Evolutionary conservation across 1,284 basidiomycete genomes (phyloP).

Genomic region (Coniophora puteana): DNA sequence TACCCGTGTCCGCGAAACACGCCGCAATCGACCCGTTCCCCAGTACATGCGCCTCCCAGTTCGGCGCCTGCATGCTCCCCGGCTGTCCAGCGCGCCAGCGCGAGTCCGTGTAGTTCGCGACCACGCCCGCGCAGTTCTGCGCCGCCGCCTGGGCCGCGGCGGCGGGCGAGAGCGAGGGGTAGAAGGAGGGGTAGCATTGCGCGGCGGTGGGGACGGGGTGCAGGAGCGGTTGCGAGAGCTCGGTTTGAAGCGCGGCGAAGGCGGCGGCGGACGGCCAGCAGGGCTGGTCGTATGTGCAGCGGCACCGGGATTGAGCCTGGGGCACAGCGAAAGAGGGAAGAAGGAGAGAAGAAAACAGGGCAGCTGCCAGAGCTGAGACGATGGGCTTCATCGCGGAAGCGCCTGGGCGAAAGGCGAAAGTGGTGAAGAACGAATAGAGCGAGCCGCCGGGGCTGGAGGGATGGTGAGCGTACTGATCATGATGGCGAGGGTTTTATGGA

Average conservation of each 20-base stretch:
- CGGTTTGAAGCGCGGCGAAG: conserved; percentile 24
- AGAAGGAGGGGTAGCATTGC: conserved; percentile 20
- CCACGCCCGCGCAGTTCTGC: conserved; percentile 25
- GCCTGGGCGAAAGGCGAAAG: too few relatives aligned
- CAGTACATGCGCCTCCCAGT: conserved; percentile 37
- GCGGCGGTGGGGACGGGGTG: conserved; percentile 19
- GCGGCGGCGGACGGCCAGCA: conserved; percentile 36
- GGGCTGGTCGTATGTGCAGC: conserved; percentile 25
- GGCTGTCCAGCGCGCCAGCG: conserved; percentile 36
- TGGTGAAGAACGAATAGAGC: too few relatives aligned
- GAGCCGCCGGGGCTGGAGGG: too few relatives aligned
- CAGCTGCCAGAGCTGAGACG: too few relatives aligned
- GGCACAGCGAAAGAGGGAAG: too few relatives aligned
- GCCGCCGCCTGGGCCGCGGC: conserved; percentile 8
- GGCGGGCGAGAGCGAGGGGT: too few relatives aligned
- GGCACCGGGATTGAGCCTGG: too few relatives aligned
- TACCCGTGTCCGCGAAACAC: too few relatives aligned
- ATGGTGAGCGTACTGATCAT: too few relatives aligned
- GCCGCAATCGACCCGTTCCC: conserved; percentile 38
- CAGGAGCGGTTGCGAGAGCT: conserved; percentile 22
- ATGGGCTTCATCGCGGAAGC: too few relatives aligned
- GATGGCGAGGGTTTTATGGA: too few relatives aligned
- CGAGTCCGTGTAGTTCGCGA: conserved; percentile 25
- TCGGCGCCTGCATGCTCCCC: conserved; percentile 36
- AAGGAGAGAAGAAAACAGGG: too few relatives aligned